A percentile compares a stretch with the other conserved stretches of the same genome.
Evolutionary conservation across 2,329 filamentous ascomycete genomes (phyloP).

Genomic region (Didymellaceae sp.): DNA sequence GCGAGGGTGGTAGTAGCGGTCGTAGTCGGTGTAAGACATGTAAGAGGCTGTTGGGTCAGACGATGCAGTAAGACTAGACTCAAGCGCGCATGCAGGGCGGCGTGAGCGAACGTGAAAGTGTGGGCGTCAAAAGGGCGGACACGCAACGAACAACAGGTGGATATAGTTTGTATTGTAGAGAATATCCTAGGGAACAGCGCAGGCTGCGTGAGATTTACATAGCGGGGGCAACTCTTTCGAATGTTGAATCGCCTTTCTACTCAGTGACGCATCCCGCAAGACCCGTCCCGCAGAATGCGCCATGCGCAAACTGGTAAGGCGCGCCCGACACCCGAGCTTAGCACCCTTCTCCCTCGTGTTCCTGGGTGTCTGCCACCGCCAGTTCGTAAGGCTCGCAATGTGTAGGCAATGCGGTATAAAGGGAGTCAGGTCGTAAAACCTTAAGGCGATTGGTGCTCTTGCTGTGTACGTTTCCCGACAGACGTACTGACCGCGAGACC

Average conservation of each 20-base stretch:
- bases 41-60: conserved; percentile 15
- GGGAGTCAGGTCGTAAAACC: neutral
- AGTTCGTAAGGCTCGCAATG: neutral
- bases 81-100: conserved; percentile 12
- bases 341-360: conserved; percentile 6
- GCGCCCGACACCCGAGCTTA: conserved; percentile 4
- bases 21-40: conserved; percentile 38
- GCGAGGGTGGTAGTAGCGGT: conserved; percentile 25
- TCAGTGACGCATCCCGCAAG: conserved; percentile 15
- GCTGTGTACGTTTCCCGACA: neutral
- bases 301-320: conserved; percentile 7
- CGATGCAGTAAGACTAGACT: conserved; percentile 4
- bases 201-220: conserved; percentile 11
- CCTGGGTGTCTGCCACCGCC: conserved; percentile 12
- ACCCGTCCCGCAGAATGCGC: conserved; percentile 4
- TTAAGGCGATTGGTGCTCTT: neutral
- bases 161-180: conserved; percentile 4
- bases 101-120: neutral
- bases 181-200: conserved; percentile 4
- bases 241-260: conserved; percentile 15
- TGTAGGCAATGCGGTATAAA: neutral
- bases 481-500: neutral
- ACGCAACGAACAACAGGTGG: neutral
- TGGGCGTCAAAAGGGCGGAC: neutral
- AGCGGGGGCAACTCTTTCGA: conserved; percentile 10